phyloP scores from a whole-genome alignment of 2,329 filamentous ascomycete species.

The Botrytis pseudocinerea region DNA sequence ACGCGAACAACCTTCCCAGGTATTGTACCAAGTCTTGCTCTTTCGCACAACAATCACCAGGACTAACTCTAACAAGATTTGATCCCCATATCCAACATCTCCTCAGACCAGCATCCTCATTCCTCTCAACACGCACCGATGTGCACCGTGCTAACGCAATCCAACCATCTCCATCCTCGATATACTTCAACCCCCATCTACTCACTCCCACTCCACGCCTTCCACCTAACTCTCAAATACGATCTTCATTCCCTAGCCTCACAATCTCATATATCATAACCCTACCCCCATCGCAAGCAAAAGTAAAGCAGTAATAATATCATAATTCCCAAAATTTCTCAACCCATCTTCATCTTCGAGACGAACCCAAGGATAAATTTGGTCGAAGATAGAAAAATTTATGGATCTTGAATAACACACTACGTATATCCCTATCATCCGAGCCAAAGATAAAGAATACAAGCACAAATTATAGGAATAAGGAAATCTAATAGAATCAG shows the following conservation, averaged over 20 bases:
- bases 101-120: not conserved
- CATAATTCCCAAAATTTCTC: not conserved
- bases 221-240: not conserved
- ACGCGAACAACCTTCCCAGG: not conserved
- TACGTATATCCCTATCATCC: not conserved
- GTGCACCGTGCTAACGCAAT: too few species aligned
- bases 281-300: not conserved
- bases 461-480: too few species aligned
- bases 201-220: too few species aligned
- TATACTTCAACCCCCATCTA: too few species aligned
- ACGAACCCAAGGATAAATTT: too few species aligned
- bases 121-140: too few species aligned
- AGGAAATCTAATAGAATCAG: not conserved
- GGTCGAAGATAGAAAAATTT: too few species aligned
- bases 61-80: not conserved
- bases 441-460: not conserved
- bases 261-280: not conserved
- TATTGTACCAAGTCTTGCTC: not conserved
- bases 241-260: rapidly evolving
- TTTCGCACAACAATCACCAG: not conserved
- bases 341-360: too few species aligned
- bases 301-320: not conserved
- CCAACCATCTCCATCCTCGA: too few species aligned
- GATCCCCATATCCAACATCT: not conserved
- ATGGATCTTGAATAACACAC: not conserved